These are phyloP conservation scores for Rubus parviflorus DNA, from an alignment of 306 rosid genomes.

Conservation along the genomic window DNA sequence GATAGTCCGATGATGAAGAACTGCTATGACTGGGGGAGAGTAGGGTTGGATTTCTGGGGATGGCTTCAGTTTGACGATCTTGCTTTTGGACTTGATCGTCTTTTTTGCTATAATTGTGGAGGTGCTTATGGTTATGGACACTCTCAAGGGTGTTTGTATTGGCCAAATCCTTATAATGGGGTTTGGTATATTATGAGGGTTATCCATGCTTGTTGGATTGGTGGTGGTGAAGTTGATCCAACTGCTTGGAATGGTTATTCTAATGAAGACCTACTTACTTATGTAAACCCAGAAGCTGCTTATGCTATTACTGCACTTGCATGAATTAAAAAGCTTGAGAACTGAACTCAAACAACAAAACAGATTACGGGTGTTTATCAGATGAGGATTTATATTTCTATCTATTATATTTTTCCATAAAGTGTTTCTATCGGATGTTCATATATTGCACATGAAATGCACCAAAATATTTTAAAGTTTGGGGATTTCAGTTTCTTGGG, in stretches of 20 bases:
- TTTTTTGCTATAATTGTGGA: not conserved
- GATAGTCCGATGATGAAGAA: too few relatives aligned
- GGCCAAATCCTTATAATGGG: not conserved
- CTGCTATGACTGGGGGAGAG: too few relatives aligned
- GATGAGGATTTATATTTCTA: not conserved
- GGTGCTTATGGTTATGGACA: constrained; percentile 2
- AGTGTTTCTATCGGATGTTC: too few relatives aligned
- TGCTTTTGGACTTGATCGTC: not conserved
- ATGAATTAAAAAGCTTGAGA: too few relatives aligned
- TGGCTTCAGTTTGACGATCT: not conserved
- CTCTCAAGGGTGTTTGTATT: not conserved
- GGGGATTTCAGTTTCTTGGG: too few relatives aligned
- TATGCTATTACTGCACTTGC: not conserved
- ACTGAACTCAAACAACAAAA: not conserved
- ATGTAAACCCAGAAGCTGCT: not conserved
- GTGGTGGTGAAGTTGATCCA: not conserved
- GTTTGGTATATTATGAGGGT: not conserved
- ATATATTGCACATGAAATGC: too few relatives aligned
- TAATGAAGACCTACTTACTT: not conserved
- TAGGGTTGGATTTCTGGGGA: not conserved
- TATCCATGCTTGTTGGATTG: not conserved
- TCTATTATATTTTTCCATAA: not conserved
- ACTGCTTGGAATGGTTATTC: not conserved
- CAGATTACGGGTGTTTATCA: too few relatives aligned
- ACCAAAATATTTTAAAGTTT: not conserved